These are phyloP conservation scores for Gamsiella multidivaricata DNA, from an alignment of 192 early-diverging fungal species.

Conservation along the genomic window DNA sequence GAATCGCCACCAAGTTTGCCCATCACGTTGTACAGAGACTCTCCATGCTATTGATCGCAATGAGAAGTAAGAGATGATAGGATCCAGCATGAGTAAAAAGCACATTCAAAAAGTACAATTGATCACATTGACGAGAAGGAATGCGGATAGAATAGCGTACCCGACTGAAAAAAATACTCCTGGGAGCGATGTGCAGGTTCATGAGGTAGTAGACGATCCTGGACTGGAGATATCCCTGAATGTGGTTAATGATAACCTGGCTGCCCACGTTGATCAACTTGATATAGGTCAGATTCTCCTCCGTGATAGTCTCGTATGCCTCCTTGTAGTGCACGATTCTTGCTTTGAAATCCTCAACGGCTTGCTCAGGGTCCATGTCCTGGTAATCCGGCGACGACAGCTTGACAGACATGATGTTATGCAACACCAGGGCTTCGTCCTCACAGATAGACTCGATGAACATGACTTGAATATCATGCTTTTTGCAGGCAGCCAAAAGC, in stretches of 20 bases:
- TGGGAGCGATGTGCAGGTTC: conserved; percentile 98
- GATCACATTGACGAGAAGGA: background rate
- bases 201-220: conserved; percentile 98
- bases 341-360: conserved; percentile 91
- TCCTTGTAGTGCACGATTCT: conserved; percentile 94
- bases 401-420: conserved; percentile 97
- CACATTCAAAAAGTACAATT: background rate
- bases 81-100: background rate
- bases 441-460: conserved; percentile 98
- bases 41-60: conserved; percentile 83
- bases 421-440: conserved; percentile 85
- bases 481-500: conserved; percentile 76
- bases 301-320: conserved; percentile 89
- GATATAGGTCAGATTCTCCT: conserved; percentile 83
- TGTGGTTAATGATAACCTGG: conserved; percentile 92
- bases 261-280: conserved; percentile 96
- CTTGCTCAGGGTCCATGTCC: conserved; percentile 85
- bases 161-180: conserved; percentile 91
- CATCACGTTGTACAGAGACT: conserved; percentile 91
- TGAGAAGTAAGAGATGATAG: background rate
- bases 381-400: conserved; percentile 94
- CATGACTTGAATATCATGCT: conserved; percentile 87
- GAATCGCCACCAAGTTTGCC: conserved; percentile 97
- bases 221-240: conserved; percentile 95
- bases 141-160: conserved; percentile 39